phyloP scores from a whole-genome alignment of 2,329 filamentous ascomycete genomes.

The Chaetomium sp. region DNA sequence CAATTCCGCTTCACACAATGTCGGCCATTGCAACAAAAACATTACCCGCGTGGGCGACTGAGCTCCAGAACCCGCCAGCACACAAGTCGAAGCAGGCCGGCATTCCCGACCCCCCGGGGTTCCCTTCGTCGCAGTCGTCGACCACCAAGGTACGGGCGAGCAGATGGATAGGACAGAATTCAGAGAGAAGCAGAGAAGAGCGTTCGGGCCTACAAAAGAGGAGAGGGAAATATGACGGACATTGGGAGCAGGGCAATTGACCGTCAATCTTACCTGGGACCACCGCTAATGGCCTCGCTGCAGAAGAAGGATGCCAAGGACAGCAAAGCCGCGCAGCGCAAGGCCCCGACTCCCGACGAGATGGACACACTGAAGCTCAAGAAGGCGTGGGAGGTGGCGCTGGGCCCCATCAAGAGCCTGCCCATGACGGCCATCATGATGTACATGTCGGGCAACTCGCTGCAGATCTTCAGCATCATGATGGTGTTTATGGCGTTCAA shows the following conservation, averaged over 20 bases:
- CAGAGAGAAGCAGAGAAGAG: no score
- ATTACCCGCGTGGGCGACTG: constrained; percentile 71
- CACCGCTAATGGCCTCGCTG: constrained; percentile 3
- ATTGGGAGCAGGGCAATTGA: no score
- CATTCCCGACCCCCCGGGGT: constrained; percentile 84
- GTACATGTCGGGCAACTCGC: constrained; percentile 99
- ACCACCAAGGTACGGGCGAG: constrained; percentile 46
- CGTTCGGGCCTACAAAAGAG: no score
- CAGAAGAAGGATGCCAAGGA: constrained; percentile 48
- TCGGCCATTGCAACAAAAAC: constrained; percentile 16
- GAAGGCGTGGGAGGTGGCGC: constrained; percentile 96
- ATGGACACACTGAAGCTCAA: constrained; percentile 96
- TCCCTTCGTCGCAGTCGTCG: constrained; percentile 48
- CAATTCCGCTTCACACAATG: constrained; percentile 19
- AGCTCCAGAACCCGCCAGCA: constrained; percentile 65
- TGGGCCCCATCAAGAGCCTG: constrained; percentile 86
- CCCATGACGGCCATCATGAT: constrained; percentile 99
- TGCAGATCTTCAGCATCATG: constrained; percentile 99
- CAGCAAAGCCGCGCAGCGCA: constrained; percentile 46
- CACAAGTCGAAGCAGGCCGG: constrained; percentile 58
- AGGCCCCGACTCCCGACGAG: constrained; percentile 69
- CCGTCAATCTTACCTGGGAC: not conserved
- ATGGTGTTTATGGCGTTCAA: constrained; percentile 99
- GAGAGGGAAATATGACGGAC: no score
- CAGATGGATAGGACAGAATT: no score